Evolutionary conservation across 805 yeast genomes (phyloP).

Genomic region (Sugiyamaella mastotermitis): DNA sequence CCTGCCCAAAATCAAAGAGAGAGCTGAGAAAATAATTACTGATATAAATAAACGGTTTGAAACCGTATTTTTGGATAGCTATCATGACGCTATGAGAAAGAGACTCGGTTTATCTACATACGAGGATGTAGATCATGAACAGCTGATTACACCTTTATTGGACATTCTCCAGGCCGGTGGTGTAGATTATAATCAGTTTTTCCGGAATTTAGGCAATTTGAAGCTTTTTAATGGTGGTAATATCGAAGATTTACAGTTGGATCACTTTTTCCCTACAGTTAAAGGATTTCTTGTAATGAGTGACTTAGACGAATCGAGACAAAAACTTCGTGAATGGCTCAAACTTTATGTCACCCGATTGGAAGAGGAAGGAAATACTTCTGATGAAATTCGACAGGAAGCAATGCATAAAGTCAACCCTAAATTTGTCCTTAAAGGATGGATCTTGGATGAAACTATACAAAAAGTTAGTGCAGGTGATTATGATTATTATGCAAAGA

Average conservation of each 20-base stretch:
- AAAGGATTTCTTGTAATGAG: conserved; percentile 29
- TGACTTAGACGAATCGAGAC: conserved; percentile 16
- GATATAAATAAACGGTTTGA: conserved; percentile 62
- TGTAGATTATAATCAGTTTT: conserved; percentile 77
- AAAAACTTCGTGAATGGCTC: conserved; percentile 50
- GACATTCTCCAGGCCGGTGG: conserved; percentile 53
- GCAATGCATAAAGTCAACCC: conserved; percentile 59
- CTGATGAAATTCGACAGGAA: conserved; percentile 34
- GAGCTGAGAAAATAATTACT: conserved; percentile 61
- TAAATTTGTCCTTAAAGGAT: conserved; percentile 71
- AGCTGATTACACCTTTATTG: conserved; percentile 53
- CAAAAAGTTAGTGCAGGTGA: conserved; percentile 48
- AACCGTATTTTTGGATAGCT: conserved; percentile 51
- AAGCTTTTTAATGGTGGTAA: conserved; percentile 31
- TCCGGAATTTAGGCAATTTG: conserved; percentile 52
- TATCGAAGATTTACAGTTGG: conserved; percentile 16
- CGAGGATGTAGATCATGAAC: conserved; percentile 31
- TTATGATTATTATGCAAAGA: conserved; percentile 47
- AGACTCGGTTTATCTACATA: conserved; percentile 60
- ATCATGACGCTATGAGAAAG: conserved; percentile 49
- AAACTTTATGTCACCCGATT: conserved; percentile 41
- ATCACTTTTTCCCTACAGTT: conserved; percentile 29
- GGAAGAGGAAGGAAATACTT: conserved; percentile 30
- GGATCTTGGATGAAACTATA: conserved; percentile 83
- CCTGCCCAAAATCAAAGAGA: conserved; percentile 41